Conservation (phyloP, 805 yeast species). For the Candida odintsovae region DNA sequence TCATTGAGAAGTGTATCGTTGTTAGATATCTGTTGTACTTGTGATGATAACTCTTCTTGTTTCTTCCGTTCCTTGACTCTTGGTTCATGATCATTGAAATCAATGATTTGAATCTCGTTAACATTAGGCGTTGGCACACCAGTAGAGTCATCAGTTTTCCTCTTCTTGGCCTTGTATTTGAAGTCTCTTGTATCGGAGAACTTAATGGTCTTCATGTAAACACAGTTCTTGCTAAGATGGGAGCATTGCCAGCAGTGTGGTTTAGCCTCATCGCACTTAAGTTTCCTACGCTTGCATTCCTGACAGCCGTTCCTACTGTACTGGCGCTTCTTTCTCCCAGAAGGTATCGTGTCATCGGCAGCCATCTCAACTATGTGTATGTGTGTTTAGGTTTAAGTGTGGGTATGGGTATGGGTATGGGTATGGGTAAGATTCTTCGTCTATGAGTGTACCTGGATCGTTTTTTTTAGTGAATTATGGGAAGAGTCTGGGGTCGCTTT, state of each 20-base stretch:
- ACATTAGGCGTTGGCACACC: background rate
- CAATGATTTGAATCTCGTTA: background rate
- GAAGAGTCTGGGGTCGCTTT: no score
- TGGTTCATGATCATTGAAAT: background rate
- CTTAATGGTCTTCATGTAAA: conserved; percentile 26
- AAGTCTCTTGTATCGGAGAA: conserved; percentile 17
- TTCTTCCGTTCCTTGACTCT: background rate
- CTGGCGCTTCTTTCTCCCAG: conserved; percentile 29
- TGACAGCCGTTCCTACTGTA: conserved; percentile 41
- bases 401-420: no score
- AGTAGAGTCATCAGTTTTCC: background rate
- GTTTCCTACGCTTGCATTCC: conserved; percentile 39
- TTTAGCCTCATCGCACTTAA: conserved; percentile 26
- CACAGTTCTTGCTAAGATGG: conserved; percentile 31
- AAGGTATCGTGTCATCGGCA: background rate
- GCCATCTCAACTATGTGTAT: background rate
- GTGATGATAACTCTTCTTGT: background rate
- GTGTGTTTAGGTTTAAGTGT: no score
- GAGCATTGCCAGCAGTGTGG: conserved; percentile 36
- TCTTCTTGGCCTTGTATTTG: conserved; percentile 2
- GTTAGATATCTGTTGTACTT: background rate
- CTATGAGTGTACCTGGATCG: no score
- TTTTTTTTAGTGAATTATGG: no score
- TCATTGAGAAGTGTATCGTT: background rate
- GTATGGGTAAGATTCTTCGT: no score